Conservation (phyloP, 2,329 filamentous ascomycete species). For the Phyllosticta paracitricarpa region DNA sequence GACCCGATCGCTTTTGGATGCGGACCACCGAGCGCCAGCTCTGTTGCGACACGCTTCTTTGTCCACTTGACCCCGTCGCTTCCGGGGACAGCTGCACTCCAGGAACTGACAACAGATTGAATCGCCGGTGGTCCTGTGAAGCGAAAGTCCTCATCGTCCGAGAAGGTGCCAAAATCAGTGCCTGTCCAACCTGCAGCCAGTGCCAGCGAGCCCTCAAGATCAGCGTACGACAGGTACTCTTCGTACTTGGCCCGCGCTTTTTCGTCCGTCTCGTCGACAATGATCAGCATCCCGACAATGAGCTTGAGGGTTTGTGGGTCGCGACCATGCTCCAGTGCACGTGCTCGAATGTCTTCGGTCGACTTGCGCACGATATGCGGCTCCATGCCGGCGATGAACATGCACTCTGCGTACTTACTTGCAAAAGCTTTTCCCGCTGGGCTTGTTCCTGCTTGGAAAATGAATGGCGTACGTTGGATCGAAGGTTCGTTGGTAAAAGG, state of each 20-base stretch:
- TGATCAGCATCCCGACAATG: slow-evolving; percentile 54
- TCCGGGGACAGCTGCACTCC: slow-evolving; percentile 1
- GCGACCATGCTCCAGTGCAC: slow-evolving; percentile 45
- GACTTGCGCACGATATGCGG: slow-evolving; percentile 51
- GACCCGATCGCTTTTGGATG: slow-evolving; percentile 57
- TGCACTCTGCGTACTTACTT: slow-evolving; percentile 59
- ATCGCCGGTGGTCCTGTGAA: background rate
- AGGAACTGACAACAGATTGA: slow-evolving; percentile 7
- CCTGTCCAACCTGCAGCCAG: slow-evolving; percentile 68
- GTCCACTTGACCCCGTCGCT: slow-evolving; percentile 44
- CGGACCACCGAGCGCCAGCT: slow-evolving; percentile 59
- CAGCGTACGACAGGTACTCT: slow-evolving; percentile 52
- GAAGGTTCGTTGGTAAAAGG: slow-evolving; percentile 56
- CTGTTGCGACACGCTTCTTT: slow-evolving; percentile 57
- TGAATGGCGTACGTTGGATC: slow-evolving; percentile 57
- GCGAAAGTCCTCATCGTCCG: slow-evolving; percentile 51
- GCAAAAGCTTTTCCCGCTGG: slow-evolving; percentile 56
- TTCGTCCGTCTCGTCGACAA: slow-evolving; percentile 55
- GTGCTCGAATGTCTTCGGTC: slow-evolving; percentile 52
- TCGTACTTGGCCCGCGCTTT: slow-evolving; percentile 55
- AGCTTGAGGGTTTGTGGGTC: slow-evolving; percentile 56
- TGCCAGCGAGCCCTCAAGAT: slow-evolving; percentile 56
- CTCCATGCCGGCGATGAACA: slow-evolving; percentile 58
- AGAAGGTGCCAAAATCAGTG: slow-evolving; percentile 51
- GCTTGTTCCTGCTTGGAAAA: slow-evolving; percentile 60